phyloP scores from a whole-genome alignment of 139 green algal genomes.

The Diplosphaera chodatii region DNA sequence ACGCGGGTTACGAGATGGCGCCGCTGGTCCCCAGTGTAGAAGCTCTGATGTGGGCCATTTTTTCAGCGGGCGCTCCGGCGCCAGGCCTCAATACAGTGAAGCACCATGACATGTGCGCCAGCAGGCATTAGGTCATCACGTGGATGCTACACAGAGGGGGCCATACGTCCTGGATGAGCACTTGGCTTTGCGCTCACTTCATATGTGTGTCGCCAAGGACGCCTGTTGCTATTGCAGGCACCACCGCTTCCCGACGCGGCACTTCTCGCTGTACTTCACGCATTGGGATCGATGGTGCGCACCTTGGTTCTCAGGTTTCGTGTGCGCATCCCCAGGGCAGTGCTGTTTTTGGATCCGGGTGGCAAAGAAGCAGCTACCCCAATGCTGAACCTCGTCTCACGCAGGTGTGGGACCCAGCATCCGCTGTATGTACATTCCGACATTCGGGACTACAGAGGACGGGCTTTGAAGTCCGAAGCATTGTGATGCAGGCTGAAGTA shows the following conservation, averaged over 20 bases:
- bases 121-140: too few species aligned
- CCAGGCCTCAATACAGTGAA: conserved; percentile 75
- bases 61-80: not conserved
- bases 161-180: too few species aligned
- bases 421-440: not conserved
- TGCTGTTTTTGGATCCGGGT: too few species aligned
- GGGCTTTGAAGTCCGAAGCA: too few species aligned
- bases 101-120: conserved; percentile 25
- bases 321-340: not conserved
- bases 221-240: conserved; percentile 33
- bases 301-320: not conserved
- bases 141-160: too few species aligned
- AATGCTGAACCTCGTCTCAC: too few species aligned
- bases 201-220: too few species aligned
- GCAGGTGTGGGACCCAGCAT: not conserved
- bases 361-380: too few species aligned
- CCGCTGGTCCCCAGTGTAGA: conserved; percentile 74
- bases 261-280: conserved; percentile 90
- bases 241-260: conserved; percentile 62
- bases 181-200: too few species aligned
- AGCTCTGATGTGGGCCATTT: conserved; percentile 9
- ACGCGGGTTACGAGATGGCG: conserved; percentile 81
- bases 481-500: too few species aligned
- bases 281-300: conserved; percentile 74
- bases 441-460: not conserved